These are phyloP conservation scores for Paraleonurus japonicus DNA, from an alignment of 257 asterid genomes.

Conservation along the genomic window DNA sequence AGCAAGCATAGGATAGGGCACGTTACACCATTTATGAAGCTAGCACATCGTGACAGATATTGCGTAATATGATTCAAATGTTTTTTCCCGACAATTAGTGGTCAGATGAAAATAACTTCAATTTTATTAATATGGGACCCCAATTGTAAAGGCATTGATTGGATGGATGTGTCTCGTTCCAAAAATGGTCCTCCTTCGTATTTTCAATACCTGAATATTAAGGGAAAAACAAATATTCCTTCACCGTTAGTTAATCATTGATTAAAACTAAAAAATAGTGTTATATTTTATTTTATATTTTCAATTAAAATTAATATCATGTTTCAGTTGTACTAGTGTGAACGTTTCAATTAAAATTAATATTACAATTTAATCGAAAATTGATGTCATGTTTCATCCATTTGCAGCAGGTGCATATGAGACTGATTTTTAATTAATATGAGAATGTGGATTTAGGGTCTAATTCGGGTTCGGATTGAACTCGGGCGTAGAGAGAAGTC, in stretches of 20 bases:
- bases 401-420: too few relatives aligned
- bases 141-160: conserved; percentile 36
- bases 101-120: conserved; percentile 25
- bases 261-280: too few relatives aligned
- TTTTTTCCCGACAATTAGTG: conserved; percentile 27
- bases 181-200: conserved; percentile 13
- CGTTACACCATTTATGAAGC: conserved; percentile 27
- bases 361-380: too few relatives aligned
- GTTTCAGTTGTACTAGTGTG: too few relatives aligned
- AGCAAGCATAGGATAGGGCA: neutral
- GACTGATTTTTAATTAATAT: neutral
- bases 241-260: too few relatives aligned
- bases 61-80: neutral
- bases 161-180: conserved; percentile 28
- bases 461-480: neutral
- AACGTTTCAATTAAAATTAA: too few relatives aligned
- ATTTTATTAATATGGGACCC: conserved; percentile 29
- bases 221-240: neutral
- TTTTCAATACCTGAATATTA: neutral
- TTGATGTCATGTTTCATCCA: too few relatives aligned
- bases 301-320: too few relatives aligned
- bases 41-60: conserved; percentile 11
- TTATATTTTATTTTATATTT: too few relatives aligned
- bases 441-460: neutral
- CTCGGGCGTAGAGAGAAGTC: neutral